phyloP scores from a whole-genome alignment of 208 protist species.

The Acanthamoeba lenticulata region DNA sequence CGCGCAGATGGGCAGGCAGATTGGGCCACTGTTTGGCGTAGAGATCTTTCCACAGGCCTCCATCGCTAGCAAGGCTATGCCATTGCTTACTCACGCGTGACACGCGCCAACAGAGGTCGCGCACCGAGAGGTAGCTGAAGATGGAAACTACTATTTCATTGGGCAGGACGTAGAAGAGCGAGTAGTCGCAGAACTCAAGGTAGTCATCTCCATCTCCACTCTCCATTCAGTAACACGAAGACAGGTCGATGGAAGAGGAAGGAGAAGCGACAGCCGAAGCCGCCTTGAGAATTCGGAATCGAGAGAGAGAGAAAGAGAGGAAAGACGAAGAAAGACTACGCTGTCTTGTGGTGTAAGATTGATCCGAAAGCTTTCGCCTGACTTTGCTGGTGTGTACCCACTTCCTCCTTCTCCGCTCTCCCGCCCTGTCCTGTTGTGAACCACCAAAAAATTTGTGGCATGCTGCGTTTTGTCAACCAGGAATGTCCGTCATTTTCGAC shows the following conservation, averaged over 20 bases:
- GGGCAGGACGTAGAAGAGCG: slow-evolving; percentile 28
- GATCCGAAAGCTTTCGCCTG: too few relatives aligned
- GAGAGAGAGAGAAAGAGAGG: too few relatives aligned
- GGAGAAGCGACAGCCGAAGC: too few relatives aligned
- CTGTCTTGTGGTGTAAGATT: not conserved
- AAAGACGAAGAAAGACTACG: not conserved
- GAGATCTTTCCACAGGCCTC: not conserved
- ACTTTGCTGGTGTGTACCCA: too few relatives aligned
- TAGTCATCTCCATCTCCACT: slow-evolving; percentile 29
- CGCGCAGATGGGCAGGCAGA: not conserved
- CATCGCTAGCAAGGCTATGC: not conserved
- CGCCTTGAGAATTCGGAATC: too few relatives aligned
- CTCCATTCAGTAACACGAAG: too few relatives aligned
- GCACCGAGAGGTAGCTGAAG: not conserved
- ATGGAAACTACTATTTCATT: not conserved
- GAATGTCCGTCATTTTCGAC: too few relatives aligned
- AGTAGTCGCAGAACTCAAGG: not conserved
- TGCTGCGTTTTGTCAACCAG: too few relatives aligned
- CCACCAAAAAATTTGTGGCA: too few relatives aligned
- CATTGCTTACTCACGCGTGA: not conserved
- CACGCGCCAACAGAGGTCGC: slow-evolving; percentile 17
- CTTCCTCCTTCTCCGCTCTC: too few relatives aligned
- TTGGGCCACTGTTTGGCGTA: slow-evolving; percentile 14
- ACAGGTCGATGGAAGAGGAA: too few relatives aligned
- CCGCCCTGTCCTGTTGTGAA: too few relatives aligned